phyloP scores from a whole-genome alignment of 768 basidiomycete genomes.

The Thelephora ganbajun region DNA sequence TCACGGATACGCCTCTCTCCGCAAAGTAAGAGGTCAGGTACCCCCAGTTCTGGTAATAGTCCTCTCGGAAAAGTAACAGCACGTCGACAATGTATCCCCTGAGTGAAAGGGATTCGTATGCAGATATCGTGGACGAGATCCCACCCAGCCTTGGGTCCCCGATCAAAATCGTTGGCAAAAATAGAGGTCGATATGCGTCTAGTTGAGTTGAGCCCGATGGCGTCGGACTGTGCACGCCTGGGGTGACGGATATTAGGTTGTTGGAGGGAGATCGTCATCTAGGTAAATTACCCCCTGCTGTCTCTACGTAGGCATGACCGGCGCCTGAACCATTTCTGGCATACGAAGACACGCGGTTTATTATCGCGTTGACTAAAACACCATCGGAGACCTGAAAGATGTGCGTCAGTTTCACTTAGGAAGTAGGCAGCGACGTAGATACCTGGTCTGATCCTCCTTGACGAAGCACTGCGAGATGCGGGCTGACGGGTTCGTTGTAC shows the following conservation, averaged over 20 bases:
- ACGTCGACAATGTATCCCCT: conserved; percentile 84
- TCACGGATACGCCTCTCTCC: conserved; percentile 48
- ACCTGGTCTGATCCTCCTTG: too few species aligned
- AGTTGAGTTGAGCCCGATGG: conserved; percentile 72
- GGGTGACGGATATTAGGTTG: conserved; percentile 2
- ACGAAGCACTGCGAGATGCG: conserved; percentile 62
- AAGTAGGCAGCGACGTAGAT: too few species aligned
- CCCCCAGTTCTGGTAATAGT: conserved; percentile 79
- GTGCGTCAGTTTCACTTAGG: too few species aligned
- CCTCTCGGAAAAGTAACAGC: conserved; percentile 70
- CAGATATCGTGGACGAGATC: conserved; percentile 83
- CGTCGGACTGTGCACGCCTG: conserved; percentile 88
- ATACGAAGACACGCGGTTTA: conserved; percentile 43
- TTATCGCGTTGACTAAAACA: conserved; percentile 50
- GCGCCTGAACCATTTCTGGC: conserved; percentile 20
- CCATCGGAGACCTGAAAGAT: conserved; percentile 33
- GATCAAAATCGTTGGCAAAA: conserved; percentile 76
- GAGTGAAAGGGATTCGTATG: conserved; percentile 84
- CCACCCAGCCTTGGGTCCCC: conserved; percentile 87
- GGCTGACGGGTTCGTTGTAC: conserved; percentile 83
- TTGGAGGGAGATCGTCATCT: background rate
- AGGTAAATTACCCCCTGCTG: conserved; percentile 70
- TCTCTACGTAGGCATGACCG: conserved; percentile 75
- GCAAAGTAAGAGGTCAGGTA: conserved; percentile 72
- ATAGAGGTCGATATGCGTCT: conserved; percentile 76